Conservation (phyloP, 148 eudicot genomes). For the Fagopyrum tataricum region DNA sequence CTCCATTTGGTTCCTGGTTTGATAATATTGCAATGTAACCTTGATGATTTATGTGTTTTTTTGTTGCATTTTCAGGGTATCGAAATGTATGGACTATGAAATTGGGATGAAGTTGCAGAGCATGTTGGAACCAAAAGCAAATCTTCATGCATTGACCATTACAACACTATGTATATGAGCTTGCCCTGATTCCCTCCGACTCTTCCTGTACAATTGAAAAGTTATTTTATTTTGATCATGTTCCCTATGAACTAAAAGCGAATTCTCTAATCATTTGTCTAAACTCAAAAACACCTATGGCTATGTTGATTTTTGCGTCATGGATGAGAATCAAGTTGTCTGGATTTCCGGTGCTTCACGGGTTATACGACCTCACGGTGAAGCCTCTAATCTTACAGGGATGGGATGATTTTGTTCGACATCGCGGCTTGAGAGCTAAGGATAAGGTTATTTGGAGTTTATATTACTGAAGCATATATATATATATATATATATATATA, state of each 20-base stretch:
- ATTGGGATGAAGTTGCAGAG: conserved; percentile 91
- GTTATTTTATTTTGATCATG: not conserved
- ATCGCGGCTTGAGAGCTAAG: not conserved
- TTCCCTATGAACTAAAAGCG: not conserved
- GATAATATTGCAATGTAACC: not conserved
- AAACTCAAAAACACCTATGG: not conserved
- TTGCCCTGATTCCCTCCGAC: conserved; percentile 97
- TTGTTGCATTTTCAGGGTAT: conserved; percentile 40
- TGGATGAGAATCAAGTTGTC: not conserved
- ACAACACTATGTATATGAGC: conserved; percentile 61
- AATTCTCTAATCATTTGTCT: too few species aligned
- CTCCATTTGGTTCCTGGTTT: not conserved
- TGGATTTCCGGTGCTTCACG: conserved; percentile 7
- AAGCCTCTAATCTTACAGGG: conserved; percentile 2
- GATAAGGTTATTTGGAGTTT: conserved; percentile 11
- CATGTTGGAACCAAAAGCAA: conserved; percentile 97
- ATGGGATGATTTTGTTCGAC: not conserved
- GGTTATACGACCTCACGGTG: not conserved
- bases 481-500: too few species aligned
- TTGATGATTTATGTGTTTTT: not conserved
- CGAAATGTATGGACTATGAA: conserved; percentile 91
- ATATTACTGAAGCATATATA: conserved; percentile 5
- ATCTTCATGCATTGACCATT: conserved; percentile 76
- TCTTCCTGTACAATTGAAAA: conserved; percentile 66
- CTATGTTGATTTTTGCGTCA: not conserved